Conservation (phyloP, 768 basidiomycete species). For the Cubamyces lactineus region DNA sequence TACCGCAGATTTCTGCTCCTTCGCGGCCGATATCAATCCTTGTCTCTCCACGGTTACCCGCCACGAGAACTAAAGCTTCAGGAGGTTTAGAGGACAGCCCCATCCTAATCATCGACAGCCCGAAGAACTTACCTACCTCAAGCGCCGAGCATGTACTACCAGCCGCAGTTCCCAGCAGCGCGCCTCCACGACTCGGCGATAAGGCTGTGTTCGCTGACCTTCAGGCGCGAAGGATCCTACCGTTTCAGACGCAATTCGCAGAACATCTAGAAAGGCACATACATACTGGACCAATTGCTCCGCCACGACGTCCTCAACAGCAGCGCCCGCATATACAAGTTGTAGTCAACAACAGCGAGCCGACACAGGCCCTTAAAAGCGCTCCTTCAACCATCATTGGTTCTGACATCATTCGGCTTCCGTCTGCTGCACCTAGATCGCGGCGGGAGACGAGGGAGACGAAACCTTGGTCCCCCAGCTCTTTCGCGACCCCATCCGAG, state of each 20-base stretch:
- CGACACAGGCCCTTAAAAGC: background rate
- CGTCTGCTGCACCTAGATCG: slow-evolving; percentile 7
- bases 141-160: background rate
- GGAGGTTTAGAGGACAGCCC: background rate
- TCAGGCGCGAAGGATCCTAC: slow-evolving; percentile 28
- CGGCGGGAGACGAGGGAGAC: background rate
- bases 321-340: slow-evolving; percentile 21
- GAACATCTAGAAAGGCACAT: slow-evolving; percentile 27
- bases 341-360: slow-evolving; percentile 10
- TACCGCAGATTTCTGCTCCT: too few species aligned
- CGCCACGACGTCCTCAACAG: slow-evolving; percentile 4
- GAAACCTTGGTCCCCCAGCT: slow-evolving; percentile 20
- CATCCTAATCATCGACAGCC: slow-evolving; percentile 6
- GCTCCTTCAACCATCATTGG: slow-evolving; percentile 28
- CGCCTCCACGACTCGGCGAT: slow-evolving; percentile 23
- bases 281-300: slow-evolving; percentile 17
- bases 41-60: too few species aligned
- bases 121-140: background rate
- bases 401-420: slow-evolving; percentile 37
- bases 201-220: slow-evolving; percentile 10
- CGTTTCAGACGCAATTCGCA: slow-evolving; percentile 28
- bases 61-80: background rate
- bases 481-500: slow-evolving; percentile 16
- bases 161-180: slow-evolving; percentile 20
- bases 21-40: too few species aligned